phyloP scores from a whole-genome alignment of 129 eudicot species.

The Helichrysum umbraculigerum region DNA sequence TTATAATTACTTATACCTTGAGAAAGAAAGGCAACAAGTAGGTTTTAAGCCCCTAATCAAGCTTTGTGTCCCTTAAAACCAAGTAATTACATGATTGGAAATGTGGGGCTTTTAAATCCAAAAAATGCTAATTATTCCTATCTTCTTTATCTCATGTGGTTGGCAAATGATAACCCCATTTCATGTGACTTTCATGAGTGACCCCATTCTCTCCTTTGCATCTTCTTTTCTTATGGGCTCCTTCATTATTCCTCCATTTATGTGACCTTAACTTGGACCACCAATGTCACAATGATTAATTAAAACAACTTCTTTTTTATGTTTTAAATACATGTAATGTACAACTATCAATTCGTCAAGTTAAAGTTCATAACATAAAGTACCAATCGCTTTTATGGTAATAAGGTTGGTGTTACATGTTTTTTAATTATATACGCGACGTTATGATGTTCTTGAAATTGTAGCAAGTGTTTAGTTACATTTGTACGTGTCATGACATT shows the following conservation, averaged over 20 bases:
- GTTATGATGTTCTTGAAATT: conserved; percentile 8
- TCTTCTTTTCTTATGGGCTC: conserved; percentile 33
- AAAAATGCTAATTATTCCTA: conserved; percentile 38
- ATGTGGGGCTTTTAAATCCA: conserved; percentile 40
- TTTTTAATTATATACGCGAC: background rate
- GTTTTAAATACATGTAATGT: conserved; percentile 6
- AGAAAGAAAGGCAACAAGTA: conserved; percentile 1
- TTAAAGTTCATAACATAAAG: conserved; percentile 14
- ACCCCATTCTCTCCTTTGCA: conserved; percentile 41
- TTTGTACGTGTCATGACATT: conserved; percentile 22
- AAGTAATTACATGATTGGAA: conserved; percentile 29
- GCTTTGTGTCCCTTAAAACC: conserved; percentile 28
- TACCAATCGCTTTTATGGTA: conserved; percentile 13
- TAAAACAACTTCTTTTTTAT: background rate
- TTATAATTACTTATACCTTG: no score
- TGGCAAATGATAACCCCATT: conserved; percentile 38
- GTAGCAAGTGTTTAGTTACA: conserved; percentile 13
- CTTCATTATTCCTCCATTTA: conserved; percentile 33
- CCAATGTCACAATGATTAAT: conserved; percentile 28
- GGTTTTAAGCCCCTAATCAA: conserved; percentile 21
- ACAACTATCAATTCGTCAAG: conserved; percentile 26
- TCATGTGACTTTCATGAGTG: conserved; percentile 48
- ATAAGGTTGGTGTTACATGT: conserved; percentile 16
- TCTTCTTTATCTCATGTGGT: conserved; percentile 45
- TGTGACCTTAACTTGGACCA: conserved; percentile 23